phyloP scores from a whole-genome alignment of 106 monocot genomes.

The Dendrobium nobile region DNA sequence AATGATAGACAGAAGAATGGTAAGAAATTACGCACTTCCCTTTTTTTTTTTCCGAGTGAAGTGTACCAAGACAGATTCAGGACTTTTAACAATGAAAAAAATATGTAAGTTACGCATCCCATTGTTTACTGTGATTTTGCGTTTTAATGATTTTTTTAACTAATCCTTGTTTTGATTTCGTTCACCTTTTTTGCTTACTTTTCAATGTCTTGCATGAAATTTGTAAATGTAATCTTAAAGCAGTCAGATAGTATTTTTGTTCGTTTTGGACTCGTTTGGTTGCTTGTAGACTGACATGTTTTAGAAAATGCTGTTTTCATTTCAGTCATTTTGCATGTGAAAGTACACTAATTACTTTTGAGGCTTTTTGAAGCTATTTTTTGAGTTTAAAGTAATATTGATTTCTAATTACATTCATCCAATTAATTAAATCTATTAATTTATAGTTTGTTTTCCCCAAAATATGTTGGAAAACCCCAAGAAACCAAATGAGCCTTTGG shows the following conservation, averaged over 20 bases:
- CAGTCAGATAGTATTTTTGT: background rate
- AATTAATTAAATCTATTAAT: too few relatives aligned
- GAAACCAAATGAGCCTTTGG: too few relatives aligned
- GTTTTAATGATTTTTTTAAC: background rate
- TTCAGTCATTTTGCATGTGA: background rate
- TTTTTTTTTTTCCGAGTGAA: background rate
- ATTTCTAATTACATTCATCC: too few relatives aligned
- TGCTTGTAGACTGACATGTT: background rate
- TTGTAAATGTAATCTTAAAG: background rate
- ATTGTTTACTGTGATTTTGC: slow-evolving; percentile 3
- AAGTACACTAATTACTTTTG: too few relatives aligned
- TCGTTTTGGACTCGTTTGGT: background rate
- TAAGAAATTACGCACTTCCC: background rate
- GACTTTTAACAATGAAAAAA: background rate
- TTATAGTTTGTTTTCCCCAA: too few relatives aligned
- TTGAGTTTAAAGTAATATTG: too few relatives aligned
- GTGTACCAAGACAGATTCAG: background rate
- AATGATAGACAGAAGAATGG: slow-evolving; percentile 58
- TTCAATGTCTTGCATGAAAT: background rate
- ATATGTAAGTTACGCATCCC: background rate
- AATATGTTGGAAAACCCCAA: too few relatives aligned
- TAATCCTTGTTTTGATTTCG: background rate
- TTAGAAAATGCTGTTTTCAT: background rate
- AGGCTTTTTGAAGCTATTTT: too few relatives aligned
- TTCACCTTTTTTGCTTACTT: background rate